Evolutionary conservation across 805 yeast species (phyloP).

Genomic region (Peterozyma xylosa): DNA sequence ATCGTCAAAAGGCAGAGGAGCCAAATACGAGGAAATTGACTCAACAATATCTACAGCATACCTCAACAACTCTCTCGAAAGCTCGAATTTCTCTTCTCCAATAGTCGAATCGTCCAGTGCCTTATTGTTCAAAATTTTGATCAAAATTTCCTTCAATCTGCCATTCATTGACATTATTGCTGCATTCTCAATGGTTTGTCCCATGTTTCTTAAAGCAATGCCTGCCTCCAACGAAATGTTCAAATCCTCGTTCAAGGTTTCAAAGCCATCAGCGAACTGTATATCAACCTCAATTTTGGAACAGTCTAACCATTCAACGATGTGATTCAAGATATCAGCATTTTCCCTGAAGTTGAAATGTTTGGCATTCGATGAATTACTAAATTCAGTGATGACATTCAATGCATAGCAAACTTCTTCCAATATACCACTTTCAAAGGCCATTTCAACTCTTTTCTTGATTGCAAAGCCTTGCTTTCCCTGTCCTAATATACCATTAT

Average conservation of each 20-base stretch:
- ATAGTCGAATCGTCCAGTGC: conserved; percentile 18
- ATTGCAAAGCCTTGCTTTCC: conserved; percentile 52
- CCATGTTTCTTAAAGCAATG: conserved; percentile 69
- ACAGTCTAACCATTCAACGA: conserved; percentile 25
- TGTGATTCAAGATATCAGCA: conserved; percentile 32
- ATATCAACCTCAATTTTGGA: conserved; percentile 2
- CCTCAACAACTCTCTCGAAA: conserved; percentile 50
- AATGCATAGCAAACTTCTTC: conserved; percentile 71
- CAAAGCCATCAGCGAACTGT: conserved; percentile 2
- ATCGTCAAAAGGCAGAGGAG: conserved; percentile 69
- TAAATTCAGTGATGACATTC: conserved; percentile 39
- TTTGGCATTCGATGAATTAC: conserved; percentile 29
- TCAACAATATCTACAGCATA: conserved; percentile 78
- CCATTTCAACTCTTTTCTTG: conserved; percentile 59
- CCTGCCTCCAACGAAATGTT: conserved; percentile 34
- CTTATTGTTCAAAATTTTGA: conserved; percentile 28
- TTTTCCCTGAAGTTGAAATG: conserved; percentile 32
- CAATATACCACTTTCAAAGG: conserved; percentile 55
- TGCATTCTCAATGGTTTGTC: conserved; percentile 80
- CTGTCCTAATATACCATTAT: conserved; percentile 23
- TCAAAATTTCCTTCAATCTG: conserved; percentile 38
- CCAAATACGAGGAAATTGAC: conserved; percentile 72
- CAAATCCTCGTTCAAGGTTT: conserved; percentile 5
- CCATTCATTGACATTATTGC: conserved; percentile 58
- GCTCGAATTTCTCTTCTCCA: conserved; percentile 20